Base-by-base conservation (phyloP, 1,139 yeast species). In the Suhomyces terraborum region DNA sequence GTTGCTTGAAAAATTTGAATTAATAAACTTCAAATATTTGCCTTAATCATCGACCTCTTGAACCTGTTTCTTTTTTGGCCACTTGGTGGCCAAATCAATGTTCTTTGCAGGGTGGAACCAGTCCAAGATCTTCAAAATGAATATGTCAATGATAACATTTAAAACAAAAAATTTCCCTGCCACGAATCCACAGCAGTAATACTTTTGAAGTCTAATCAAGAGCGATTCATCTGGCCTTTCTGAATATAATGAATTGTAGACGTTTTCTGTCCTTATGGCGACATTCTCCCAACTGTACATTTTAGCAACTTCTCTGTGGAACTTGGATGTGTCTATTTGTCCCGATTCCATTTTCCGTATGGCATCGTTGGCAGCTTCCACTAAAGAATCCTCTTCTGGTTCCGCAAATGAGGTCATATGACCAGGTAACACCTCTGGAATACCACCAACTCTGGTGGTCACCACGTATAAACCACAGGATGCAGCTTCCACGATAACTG, bases 401-500 rank as follows among this genome's bases (percentile, higher is more conserved):
- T 84, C 76, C 0, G 98, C 94, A 64, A 87, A 93, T 3, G 85
- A 86, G 0, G 96, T 89, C 98, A 94, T 93, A 55, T 89, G 88
- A 20, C 77, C 75, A 0, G 98, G 99, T 31, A 94, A 64, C 4
- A 94, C 98, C 56, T 94, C 99, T 0, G 98, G 98, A 32, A 93
- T 91, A 4, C 98, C 99, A 2, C 99, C 99, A 0, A 94, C 98
- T 47, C 83, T 82, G 0, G 99, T 94, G 0, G 98, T 91, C 0
- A 94, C 98, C 2, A 94, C 96, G 24, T 88, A 74, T 27, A 94
- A 64, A 0, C 98, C 98, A 67, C 98, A 93, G 0, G 96, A 86
- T 0, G 98, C 98, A 0, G 99, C 99, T 59, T 94, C 99, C 0
- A 94, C 96, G 17, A 94, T 69, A 0, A 89, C 98, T 0, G 98